Percentiles rank a stretch among this genome's conserved stretches.
Conservation (phyloP, 1,139 yeast species). For the Taphrina populina region DNA sequence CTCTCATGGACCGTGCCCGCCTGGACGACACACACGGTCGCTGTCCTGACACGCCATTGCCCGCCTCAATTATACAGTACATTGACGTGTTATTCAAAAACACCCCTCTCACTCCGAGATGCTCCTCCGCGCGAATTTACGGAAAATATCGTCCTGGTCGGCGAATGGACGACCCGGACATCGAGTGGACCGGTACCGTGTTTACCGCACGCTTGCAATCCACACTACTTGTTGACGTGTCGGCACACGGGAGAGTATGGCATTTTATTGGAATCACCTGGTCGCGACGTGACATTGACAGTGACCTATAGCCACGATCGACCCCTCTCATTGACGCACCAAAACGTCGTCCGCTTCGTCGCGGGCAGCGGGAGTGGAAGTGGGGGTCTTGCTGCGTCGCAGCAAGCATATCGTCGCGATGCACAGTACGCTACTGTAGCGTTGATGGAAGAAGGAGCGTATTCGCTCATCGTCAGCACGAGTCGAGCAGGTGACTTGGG, state of each 20-base stretch:
- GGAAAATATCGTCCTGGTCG: conserved; percentile 47
- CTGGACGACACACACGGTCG: conserved; percentile 38
- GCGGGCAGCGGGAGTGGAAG: background rate
- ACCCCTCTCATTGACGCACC: conserved; percentile 24
- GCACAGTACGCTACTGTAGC: no score
- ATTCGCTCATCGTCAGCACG: conserved; percentile 36
- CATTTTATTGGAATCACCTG: conserved; percentile 45
- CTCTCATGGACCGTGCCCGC: conserved; percentile 42
- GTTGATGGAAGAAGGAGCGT: conserved; percentile 34
- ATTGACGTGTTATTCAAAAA: conserved; percentile 43
- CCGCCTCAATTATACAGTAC: no score
- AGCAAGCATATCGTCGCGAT: no score
- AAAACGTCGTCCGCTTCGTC: conserved; percentile 23
- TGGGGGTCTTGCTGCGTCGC: no score
- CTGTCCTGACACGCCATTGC: conserved; percentile 39
- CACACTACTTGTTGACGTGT: conserved; percentile 54
- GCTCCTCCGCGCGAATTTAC: no score
- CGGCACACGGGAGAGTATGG: conserved; percentile 37
- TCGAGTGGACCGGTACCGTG: conserved; percentile 39
- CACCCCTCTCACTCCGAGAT: conserved; percentile 45
- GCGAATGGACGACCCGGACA: conserved; percentile 53
- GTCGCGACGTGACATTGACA: conserved; percentile 31
- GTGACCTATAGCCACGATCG: background rate
- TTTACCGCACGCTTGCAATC: conserved; percentile 61
- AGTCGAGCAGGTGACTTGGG: conserved; percentile 33